Base-by-base conservation (phyloP, 2,329 filamentous ascomycete genomes). In the Exophiala viscosa region DNA sequence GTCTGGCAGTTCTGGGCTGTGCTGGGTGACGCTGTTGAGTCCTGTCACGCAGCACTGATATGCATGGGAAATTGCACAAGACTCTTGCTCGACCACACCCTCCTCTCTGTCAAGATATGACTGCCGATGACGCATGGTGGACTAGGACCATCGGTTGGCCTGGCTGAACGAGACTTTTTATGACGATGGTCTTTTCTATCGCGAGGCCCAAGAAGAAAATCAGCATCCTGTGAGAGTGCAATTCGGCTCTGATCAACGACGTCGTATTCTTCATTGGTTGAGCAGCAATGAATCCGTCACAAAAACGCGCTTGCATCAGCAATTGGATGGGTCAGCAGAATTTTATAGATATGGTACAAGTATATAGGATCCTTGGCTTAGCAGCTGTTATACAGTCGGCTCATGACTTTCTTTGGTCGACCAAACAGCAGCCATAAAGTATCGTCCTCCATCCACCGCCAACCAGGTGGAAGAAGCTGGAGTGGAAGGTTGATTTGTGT, bases 41-140 rank as follows among this genome's bases (percentile, higher is more conserved):
- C 23, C 56, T 54, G 54, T 59, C 56, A 59, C 56, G 53, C 53
- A 51, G 46, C 45, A 48, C 42, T 54, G 42, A 44, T 56, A 53
- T 59, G 56, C 56, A 59, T 48, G 53, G 56, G 56, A 59, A 59
- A 59, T 59, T 59, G 53, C 56, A 56, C 50, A 32, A 28, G 23
- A 28, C 20, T 34, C 15, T 44, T 50, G 52, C 53, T 52, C 36
- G 40, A 54, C 48, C 50, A 57, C 54, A 57, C 50, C 45, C 43
- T 50, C 43, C 35, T 36, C 7, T 18, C 38, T 17, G 42, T 28
- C 40, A 23, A 28, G 8, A 28, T 31, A 39, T 32, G 43, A 18
- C 15, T 35, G 35, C 44, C 47, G 40, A 53, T 58, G 52, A 58
- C 50, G 55, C 55, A 58, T 36, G 41, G 35, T 47, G 42, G 43